A percentile compares a stretch with the other conserved stretches of the same genome.
These are phyloP conservation scores for Obba rivulosa DNA, from an alignment of 768 basidiomycete genomes.

Conservation along the genomic window DNA sequence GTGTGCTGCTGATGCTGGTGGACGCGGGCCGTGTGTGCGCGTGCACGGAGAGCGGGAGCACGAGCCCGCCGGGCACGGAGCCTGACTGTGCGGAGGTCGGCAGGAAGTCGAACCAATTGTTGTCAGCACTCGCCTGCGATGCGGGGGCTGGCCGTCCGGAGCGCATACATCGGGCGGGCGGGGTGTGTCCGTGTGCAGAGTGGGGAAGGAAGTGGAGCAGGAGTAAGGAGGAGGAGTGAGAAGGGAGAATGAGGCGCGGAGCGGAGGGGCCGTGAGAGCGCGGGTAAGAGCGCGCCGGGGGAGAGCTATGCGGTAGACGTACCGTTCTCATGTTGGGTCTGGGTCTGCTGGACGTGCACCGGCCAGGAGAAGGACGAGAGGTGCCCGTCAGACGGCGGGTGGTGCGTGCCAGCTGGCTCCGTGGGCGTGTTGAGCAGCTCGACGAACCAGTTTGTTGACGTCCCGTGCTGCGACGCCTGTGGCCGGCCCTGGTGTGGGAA, in stretches of 20 bases:
- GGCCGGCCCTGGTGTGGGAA: not conserved
- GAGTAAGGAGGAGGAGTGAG: not conserved
- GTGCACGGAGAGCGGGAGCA: constrained; percentile 8
- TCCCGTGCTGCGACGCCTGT: constrained; percentile 11
- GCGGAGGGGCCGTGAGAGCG: not conserved
- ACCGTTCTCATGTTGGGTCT: constrained; percentile 13
- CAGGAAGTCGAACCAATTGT: constrained; percentile 18
- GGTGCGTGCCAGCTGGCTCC: constrained; percentile 1
- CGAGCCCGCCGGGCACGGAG: constrained; percentile 1
- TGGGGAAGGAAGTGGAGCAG: not conserved
- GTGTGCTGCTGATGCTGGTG: constrained; percentile 5
- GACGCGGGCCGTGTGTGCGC: constrained; percentile 6
- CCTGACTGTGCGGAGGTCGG: not conserved
- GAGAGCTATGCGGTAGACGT: constrained; percentile 2
- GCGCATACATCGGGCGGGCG: no score
- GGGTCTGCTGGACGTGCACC: constrained; percentile 11
- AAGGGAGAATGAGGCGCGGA: not conserved
- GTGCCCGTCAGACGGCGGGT: not conserved
- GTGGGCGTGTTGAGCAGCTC: constrained; percentile 16
- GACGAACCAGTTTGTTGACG: constrained; percentile 17
- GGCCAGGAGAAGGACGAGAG: constrained; percentile 23
- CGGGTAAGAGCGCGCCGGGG: not conserved
- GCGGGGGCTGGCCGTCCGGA: constrained; percentile 1
- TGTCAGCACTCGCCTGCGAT: not conserved
- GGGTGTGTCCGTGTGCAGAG: no score